Base-by-base conservation (phyloP, 768 basidiomycete genomes). In the Collybia sp. region DNA sequence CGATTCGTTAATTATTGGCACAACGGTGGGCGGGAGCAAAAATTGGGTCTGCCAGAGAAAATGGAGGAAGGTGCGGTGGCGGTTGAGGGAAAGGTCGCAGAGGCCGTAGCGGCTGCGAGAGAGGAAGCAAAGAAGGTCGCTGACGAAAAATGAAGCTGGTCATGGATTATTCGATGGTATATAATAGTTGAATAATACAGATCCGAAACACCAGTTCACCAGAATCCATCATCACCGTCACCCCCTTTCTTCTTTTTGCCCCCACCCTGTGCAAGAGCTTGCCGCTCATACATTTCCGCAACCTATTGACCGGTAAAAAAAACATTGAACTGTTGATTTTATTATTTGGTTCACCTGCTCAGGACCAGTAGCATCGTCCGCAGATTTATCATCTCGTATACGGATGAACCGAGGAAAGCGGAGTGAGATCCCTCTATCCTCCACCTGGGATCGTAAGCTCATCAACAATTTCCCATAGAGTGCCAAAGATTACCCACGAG, bases 321-420 rank as follows among this genome's bases (percentile, higher is more conserved):
- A 55, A 41, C 40, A 32, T 15, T 18, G 15, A 30, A 12, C 20
- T 6, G 42, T 31, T 6, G 16, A 17, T 32, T 11, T 20, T 19
- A 12, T 34, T 30, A 10, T 10, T 17, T 19, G 45, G 52, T 71
- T 64, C 53, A 90, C 92, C 78, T 94, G 92, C 58, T 98, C 94
- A 5, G 93, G 83, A 3, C 84, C 82, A 10, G 96, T 98, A 17
- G 92, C 91, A 65, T 96, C 90, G 49, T 97, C 93, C 12, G 84
- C 84, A 19, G 73, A 72, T 66, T 99, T 99, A 65, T 99, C 96
- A 51, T 98, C 96, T 52, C 96, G 79, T 42, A 93, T 69, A 38
- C 86, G 82, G 53, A 99, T 79, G 65, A 97, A 98, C 20, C 96
- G 81, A 34, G 96, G 96, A 69, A 99, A 99, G 11, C 96, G 86